phyloP scores from a whole-genome alignment of 495 filamentous ascomycete genomes.

The Corynascus novoguineensis region DNA sequence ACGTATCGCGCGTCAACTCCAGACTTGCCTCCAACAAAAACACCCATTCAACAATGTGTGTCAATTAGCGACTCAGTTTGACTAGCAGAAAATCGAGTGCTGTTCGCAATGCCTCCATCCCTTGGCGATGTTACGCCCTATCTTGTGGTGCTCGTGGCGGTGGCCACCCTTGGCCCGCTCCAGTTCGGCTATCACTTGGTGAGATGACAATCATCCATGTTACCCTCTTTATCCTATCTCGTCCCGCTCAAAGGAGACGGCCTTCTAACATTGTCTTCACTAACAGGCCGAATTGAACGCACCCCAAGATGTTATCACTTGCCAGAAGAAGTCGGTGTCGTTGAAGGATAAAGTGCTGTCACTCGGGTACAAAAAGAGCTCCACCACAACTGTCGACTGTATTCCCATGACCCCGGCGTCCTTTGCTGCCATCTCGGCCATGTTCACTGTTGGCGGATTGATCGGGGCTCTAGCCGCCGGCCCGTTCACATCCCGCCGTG shows the following conservation, averaged over 20 bases:
- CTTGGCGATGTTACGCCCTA: conserved; percentile 53
- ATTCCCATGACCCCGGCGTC: conserved; percentile 72
- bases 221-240: no score
- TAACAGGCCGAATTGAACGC: conserved; percentile 87
- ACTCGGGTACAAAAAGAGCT: conserved; percentile 19
- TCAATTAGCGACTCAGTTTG: neutral
- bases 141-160: conserved; percentile 56
- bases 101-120: conserved; percentile 30
- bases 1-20: neutral
- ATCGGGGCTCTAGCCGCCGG: conserved; percentile 74
- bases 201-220: conserved; percentile 24
- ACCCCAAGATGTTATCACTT: conserved; percentile 83
- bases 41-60: neutral
- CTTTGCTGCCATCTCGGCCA: conserved; percentile 77
- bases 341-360: conserved; percentile 30
- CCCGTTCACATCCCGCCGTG: conserved; percentile 63
- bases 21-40: neutral
- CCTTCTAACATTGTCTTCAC: conserved; percentile 18
- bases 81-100: neutral
- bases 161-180: conserved; percentile 71
- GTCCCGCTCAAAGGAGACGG: neutral
- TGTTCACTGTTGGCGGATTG: conserved; percentile 88
- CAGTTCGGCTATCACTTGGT: conserved; percentile 96
- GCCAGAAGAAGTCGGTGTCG: conserved; percentile 57
- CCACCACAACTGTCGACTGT: conserved; percentile 59